These are phyloP conservation scores for Volvox reticuliferus DNA, from an alignment of 139 green algal species.

Conservation along the genomic window DNA sequence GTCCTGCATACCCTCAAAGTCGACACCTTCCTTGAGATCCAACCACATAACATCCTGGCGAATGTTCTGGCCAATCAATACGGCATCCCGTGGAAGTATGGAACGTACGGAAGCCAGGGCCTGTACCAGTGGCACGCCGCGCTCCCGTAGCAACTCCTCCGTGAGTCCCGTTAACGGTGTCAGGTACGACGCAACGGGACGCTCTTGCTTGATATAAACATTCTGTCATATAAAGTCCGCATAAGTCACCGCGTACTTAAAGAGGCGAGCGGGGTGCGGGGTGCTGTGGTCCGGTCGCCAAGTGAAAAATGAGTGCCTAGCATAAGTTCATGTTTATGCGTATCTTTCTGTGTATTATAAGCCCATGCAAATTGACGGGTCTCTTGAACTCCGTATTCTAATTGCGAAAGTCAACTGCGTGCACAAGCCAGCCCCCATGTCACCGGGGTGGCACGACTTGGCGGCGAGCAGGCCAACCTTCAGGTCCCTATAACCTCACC, in stretches of 20 bases:
- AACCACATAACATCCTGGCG: constrained; percentile 91
- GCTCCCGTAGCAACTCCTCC: constrained; percentile 63
- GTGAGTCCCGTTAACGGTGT: constrained; percentile 85
- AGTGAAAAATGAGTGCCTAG: no score
- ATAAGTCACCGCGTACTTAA: neutral
- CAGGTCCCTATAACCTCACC: neutral
- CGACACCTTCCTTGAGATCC: constrained; percentile 80
- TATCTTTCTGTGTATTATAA: neutral
- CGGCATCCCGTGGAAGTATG: constrained; percentile 69
- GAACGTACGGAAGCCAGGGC: constrained; percentile 56
- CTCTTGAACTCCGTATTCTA: no score
- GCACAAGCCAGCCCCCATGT: no score
- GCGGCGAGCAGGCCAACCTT: neutral
- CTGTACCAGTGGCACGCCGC: constrained; percentile 78
- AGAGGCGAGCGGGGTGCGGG: no score
- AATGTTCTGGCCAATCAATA: constrained; percentile 93
- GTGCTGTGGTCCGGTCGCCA: no score
- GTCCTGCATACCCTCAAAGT: constrained; percentile 87
- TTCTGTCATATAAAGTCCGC: constrained; percentile 69
- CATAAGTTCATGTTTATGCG: neutral
- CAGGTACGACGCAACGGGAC: constrained; percentile 86
- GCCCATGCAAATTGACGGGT: neutral
- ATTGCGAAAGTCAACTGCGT: no score
- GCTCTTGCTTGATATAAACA: constrained; percentile 80
- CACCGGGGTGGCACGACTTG: no score